Base-by-base conservation (phyloP, 1,139 yeast genomes). In the Meyerozyma smithsonii region DNA sequence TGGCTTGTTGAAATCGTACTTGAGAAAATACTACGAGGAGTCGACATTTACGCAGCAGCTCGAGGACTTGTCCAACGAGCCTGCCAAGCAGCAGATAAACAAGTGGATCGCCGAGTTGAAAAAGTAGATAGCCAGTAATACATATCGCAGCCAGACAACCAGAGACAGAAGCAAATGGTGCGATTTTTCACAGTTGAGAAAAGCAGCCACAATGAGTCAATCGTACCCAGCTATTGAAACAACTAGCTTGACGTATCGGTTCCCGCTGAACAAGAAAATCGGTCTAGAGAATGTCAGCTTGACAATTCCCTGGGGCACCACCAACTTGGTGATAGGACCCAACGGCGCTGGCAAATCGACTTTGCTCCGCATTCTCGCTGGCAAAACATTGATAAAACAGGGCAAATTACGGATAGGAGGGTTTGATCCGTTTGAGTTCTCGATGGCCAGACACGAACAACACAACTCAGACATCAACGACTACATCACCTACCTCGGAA, bases 281-380 rank as follows among this genome's bases (percentile, higher is more conserved):
- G 95, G 96, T 0, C 69, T 92, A 20, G 75, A 76, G 28, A 72
- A 85, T 37, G 74, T 90, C 44, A 66, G 70, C 26, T 56, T 92
- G 36, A 51, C 65, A 11, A 69, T 92, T 15, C 80, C 82, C 1
- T 78, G 85, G 74, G 81, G 85, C 5, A 76, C 92, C 1, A 74
- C 96, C 44, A 79, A 90, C 16, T 67, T 92, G 36, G 62, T 92
- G 10, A 72, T 92, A 30, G 98, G 98, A 0, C 95, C 97, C 21
- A 92, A 92, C 55, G 98, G 98, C 17, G 97, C 98, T 2, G 98
- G 98, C 5, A 92, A 92, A 59, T 86, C 96, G 1, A 92, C 98
- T 0, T 62, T 92, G 36, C 69, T 92, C 46, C 79, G 81, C 54
- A 75, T 92, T 11, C 66, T 92, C 24, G 96, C 97, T 1, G 98